Evolutionary conservation across 495 filamentous ascomycete species (phyloP), one percentile per base, ranked within the genome.

Genomic region (Penicillium maclennaniae): DNA sequence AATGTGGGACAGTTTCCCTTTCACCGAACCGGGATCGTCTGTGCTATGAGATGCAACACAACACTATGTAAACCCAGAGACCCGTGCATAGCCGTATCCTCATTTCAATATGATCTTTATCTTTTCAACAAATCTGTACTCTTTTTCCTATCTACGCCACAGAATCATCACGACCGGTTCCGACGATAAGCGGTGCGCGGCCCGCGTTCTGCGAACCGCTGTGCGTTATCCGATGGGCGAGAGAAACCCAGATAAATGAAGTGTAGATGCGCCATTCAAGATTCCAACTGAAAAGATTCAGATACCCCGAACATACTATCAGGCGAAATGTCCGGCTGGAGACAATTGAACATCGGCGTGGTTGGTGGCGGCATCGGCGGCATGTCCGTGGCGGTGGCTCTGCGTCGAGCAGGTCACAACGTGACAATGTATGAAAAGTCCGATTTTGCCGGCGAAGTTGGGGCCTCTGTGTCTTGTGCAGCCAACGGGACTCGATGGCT

Each of bases 301-400:
- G 31, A 20, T 4, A 27, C 25, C 38, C 16, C 25, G 15, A 49
- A 41, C 12, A 34, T 7, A 28, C 42, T 26, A 27, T 27, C 37
- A 20, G 6, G 19, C 27, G 58, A 26, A 16, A 55, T 54, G 54
- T 50, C 58, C n/a, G 42, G 59, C 43, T 74, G 71, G 71, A 62
- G 52, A 46, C 63, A 43, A 23, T 60, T 82, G 9, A 69, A 72
- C 27, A 65, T 84, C 45, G 74, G 81, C 26, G 74, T 89, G 3
- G 71, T 87, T 19, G 86, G 86, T 16, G 86, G 83, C 7, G 86
- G 86, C 16, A 80, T 89, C 28, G 83, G 83, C n/a, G 87, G 87
- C 7, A 72, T 91, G 43, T 79, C 79, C 9, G 79, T 79, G 2
- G 83, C 84, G 1, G 85, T 88, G 54, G 72, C 84, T 9, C 71